Percentiles rank a stretch among this genome's conserved stretches.
Conservation (phyloP, 2,329 filamentous ascomycete species). For the Cladobotryum protrusum region DNA sequence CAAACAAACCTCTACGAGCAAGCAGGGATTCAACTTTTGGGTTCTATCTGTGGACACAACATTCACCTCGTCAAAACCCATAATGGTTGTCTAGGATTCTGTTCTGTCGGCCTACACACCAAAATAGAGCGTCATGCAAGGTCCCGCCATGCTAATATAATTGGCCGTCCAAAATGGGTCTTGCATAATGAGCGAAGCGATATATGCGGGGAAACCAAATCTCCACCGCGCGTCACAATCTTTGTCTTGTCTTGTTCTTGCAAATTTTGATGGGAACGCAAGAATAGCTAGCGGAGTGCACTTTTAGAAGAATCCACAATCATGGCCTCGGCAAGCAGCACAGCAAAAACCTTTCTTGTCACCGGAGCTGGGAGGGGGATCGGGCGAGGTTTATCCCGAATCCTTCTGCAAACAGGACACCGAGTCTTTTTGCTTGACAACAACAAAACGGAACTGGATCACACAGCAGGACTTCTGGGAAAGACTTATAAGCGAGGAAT, state of each 20-base stretch:
- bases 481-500: conserved; percentile 8
- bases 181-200: not conserved
- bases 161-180: not conserved
- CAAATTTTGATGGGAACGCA: too few species aligned
- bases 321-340: conserved; percentile 3
- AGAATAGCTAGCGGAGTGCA: too few species aligned
- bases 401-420: conserved; percentile 31
- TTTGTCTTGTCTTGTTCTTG: too few species aligned
- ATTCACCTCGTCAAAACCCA: too few species aligned
- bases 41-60: too few species aligned
- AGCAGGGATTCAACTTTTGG: too few species aligned
- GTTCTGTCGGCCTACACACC: too few species aligned
- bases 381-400: conserved; percentile 18
- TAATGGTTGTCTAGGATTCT: too few species aligned
- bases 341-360: conserved; percentile 17
- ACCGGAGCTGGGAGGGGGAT: conserved; percentile 19
- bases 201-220: not conserved
- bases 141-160: too few species aligned
- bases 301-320: not conserved
- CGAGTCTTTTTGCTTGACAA: conserved; percentile 35
- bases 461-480: conserved; percentile 24
- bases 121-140: too few species aligned
- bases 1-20: too few species aligned
- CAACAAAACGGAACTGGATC: conserved; percentile 30
- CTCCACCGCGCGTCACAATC: too few species aligned